Evolutionary conservation across 2,329 filamentous ascomycete genomes (phyloP).

Genomic region (Epichloe hybrida): DNA sequence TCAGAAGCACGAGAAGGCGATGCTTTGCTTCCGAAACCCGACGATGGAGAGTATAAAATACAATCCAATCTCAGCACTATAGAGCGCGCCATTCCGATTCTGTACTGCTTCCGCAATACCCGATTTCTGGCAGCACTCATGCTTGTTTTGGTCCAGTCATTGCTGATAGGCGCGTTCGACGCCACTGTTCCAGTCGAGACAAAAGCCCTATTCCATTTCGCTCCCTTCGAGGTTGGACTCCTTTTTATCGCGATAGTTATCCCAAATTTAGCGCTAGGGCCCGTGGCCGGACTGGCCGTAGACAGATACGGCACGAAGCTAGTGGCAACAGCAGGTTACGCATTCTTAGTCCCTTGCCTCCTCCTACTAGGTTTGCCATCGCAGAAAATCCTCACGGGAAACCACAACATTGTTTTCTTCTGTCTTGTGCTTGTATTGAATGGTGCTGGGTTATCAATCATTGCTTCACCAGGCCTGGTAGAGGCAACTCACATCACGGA

Average conservation of each 20-base stretch:
- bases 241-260: neutral
- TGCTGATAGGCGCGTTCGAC: neutral
- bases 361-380: neutral
- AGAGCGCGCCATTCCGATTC: neutral
- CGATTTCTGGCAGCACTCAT: neutral
- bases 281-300: neutral
- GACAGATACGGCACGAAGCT: slow-evolving; percentile 5
- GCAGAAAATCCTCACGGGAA: neutral
- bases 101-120: slow-evolving; percentile 1
- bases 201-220: neutral
- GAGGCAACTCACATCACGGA: slow-evolving; percentile 4
- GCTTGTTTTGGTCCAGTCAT: neutral
- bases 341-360: neutral
- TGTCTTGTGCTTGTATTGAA: neutral
- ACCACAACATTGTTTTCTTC: neutral
- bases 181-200: neutral
- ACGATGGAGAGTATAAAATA: neutral
- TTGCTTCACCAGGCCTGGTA: neutral
- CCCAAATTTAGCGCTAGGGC: slow-evolving; percentile 1
- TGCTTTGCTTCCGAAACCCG: neutral
- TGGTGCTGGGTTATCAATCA: slow-evolving; percentile 1
- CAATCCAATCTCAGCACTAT: neutral
- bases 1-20: neutral
- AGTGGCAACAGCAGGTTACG: neutral
- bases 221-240: neutral